Evolutionary conservation across 176 grass and related monocot genomes (phyloP), one percentile per base, ranked within the genome.

Genomic region (Triticum dicoccoides): DNA sequence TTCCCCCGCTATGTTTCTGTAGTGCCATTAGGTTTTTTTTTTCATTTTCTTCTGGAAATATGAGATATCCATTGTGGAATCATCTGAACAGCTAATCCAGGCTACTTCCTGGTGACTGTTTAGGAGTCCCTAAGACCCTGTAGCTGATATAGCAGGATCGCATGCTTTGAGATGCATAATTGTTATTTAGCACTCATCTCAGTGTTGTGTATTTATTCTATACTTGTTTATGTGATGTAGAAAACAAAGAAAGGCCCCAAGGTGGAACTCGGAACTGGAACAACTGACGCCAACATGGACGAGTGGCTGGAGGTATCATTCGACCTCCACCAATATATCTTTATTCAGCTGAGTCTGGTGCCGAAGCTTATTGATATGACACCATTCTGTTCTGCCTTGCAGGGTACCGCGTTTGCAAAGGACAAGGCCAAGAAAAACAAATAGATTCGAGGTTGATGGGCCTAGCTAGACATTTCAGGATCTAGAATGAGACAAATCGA

Each of bases 231-330:
- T 80, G 54, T 73, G 25, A 4, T 80, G 70, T 65, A 99, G 97
- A 99, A 96, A 99, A 93, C 94, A 2, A 96, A 94, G 90, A 99
- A 90, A 77, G 69, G 76, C 29, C 92, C 90, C 21, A 99, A 99
- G 90, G 92, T 99, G 65, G 97, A 99, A 82, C 85, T 90, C 8
- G 97, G 97, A 83, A 99, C 97, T 17, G 84, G 89, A 85, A 90
- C 86, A 20, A 92, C 88, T 58, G 97, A 96, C 58, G 88, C 94
- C 58, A 82, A 90, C 52, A 94, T 99, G 44, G 97, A 99, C 80
- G 97, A 99, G 75, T 99, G 97, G 97, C 88, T 99, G 73, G 85
- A 99, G 94, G 97, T 99, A 87, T 69, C 32, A 13, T 70, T 21
- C 8, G 70, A 38, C 18, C 21, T 41, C 44, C 59, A 35, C 30